Conservation (phyloP, 176 grass and related monocot species). For the Carex parvula region DNA sequence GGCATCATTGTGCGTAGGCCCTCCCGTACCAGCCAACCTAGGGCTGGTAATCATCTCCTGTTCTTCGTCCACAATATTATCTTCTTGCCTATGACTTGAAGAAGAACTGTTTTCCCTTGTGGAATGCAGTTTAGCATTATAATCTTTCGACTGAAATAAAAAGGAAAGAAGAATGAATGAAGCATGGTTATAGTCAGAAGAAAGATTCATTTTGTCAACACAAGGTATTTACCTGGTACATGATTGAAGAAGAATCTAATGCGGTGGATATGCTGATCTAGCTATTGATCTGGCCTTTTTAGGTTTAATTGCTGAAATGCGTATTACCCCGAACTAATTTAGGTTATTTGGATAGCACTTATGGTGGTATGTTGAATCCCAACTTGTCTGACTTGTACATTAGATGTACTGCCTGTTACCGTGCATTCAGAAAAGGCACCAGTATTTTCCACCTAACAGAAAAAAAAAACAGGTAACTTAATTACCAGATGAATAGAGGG, state of each 20-base stretch:
- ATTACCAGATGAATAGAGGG: slow-evolving; percentile 17
- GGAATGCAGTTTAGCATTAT: background rate
- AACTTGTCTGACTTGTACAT: too few relatives aligned
- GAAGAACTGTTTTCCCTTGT: background rate
- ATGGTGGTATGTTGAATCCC: too few relatives aligned
- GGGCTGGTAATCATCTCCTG: background rate
- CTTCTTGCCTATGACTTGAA: slow-evolving; percentile 7
- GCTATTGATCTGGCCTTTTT: background rate
- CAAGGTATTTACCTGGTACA: background rate
- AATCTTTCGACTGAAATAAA: slow-evolving; percentile 17
- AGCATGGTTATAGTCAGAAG: background rate
- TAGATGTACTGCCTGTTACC: too few relatives aligned
- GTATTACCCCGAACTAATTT: too few relatives aligned
- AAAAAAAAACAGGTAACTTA: background rate
- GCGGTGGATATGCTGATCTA: background rate
- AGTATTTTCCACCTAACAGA: background rate
- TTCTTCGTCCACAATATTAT: background rate
- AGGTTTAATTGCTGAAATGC: background rate
- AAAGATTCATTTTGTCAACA: background rate
- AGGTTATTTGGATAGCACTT: too few relatives aligned
- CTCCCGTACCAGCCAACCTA: background rate
- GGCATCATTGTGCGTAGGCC: background rate
- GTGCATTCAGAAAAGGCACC: background rate
- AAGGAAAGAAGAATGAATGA: background rate
- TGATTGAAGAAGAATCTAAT: background rate